Percentiles rank a stretch among this genome's conserved stretches.
Conservation (phyloP, 768 basidiomycete species). For the Lentinus tigrinus region DNA sequence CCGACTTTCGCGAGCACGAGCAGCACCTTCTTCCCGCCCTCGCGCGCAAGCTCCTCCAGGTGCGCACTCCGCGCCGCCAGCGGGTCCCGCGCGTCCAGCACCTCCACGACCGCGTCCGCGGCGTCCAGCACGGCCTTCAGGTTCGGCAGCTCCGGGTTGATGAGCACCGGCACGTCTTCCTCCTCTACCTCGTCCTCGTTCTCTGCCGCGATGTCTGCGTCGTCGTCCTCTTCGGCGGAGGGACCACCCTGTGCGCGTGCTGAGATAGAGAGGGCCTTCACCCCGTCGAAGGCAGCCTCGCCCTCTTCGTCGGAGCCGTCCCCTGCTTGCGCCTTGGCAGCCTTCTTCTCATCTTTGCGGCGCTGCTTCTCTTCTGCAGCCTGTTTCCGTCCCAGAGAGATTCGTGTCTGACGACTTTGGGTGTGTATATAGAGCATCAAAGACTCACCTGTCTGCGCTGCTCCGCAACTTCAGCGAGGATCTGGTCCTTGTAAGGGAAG, state of each 20-base stretch:
- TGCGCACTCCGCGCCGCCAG: conserved; percentile 61
- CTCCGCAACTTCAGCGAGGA: conserved; percentile 86
- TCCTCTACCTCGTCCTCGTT: conserved; percentile 53
- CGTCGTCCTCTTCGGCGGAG: conserved; percentile 8
- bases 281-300: conserved; percentile 40
- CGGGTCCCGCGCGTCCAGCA: conserved; percentile 87
- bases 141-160: conserved; percentile 62
- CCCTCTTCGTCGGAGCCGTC: conserved; percentile 28
- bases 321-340: conserved; percentile 32
- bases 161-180: conserved; percentile 57
- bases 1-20: conserved; percentile 89
- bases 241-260: background rate
- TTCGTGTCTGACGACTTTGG: no score
- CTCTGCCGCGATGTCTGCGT: conserved; percentile 26
- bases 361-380: conserved; percentile 74
- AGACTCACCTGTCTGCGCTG: conserved; percentile 67
- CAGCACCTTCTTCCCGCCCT: conserved; percentile 47
- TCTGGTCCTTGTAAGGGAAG: conserved; percentile 93
- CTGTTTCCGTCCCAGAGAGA: conserved; percentile 42
- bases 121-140: conserved; percentile 67
- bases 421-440: background rate
- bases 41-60: conserved; percentile 54
- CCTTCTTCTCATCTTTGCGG: conserved; percentile 65
- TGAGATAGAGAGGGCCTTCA: conserved; percentile 33
- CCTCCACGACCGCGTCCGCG: conserved; percentile 77